Evolutionary conservation across 1,139 yeast species (phyloP).

Genomic region (Kodamaea sp.): DNA sequence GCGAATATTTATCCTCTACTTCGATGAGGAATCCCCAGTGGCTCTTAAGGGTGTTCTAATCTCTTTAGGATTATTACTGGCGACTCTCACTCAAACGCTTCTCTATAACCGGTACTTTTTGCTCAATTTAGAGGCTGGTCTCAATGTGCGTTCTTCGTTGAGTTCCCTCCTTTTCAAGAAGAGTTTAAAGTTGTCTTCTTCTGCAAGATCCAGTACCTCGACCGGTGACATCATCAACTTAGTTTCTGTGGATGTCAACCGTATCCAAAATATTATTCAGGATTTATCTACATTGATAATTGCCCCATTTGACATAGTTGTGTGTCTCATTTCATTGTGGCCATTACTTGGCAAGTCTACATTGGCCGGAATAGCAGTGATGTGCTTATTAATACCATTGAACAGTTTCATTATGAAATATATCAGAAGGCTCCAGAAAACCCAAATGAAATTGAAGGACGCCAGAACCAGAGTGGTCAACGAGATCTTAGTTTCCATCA

Average conservation of each 20-base stretch:
- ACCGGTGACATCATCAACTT: slow-evolving; percentile 61
- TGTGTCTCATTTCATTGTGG: slow-evolving; percentile 59
- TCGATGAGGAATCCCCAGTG: slow-evolving; percentile 41
- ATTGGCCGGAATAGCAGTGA: slow-evolving; percentile 57
- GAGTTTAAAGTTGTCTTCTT: slow-evolving; percentile 48
- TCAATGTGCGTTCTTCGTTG: slow-evolving; percentile 53
- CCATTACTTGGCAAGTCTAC: slow-evolving; percentile 62
- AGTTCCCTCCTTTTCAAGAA: slow-evolving; percentile 55
- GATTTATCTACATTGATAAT: slow-evolving; percentile 56
- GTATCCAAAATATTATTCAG: slow-evolving; percentile 54
- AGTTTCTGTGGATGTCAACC: slow-evolving; percentile 59
- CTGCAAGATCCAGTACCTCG: slow-evolving; percentile 44
- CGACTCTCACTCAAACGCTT: slow-evolving; percentile 47
- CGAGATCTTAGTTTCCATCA: slow-evolving; percentile 64
- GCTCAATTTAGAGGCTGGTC: slow-evolving; percentile 51
- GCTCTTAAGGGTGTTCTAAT: slow-evolving; percentile 52
- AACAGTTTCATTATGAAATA: slow-evolving; percentile 52
- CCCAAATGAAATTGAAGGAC: slow-evolving; percentile 71
- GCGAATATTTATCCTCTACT: slow-evolving; percentile 49
- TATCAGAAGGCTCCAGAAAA: slow-evolving; percentile 50
- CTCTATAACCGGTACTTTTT: slow-evolving; percentile 55
- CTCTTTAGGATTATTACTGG: slow-evolving; percentile 50
- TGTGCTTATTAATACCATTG: slow-evolving; percentile 59
- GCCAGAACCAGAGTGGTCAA: slow-evolving; percentile 56
- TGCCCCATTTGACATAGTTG: slow-evolving; percentile 57